These are phyloP conservation scores for Xylaria cubensis DNA, from an alignment of 495 filamentous ascomycete genomes.

Conservation along the genomic window DNA sequence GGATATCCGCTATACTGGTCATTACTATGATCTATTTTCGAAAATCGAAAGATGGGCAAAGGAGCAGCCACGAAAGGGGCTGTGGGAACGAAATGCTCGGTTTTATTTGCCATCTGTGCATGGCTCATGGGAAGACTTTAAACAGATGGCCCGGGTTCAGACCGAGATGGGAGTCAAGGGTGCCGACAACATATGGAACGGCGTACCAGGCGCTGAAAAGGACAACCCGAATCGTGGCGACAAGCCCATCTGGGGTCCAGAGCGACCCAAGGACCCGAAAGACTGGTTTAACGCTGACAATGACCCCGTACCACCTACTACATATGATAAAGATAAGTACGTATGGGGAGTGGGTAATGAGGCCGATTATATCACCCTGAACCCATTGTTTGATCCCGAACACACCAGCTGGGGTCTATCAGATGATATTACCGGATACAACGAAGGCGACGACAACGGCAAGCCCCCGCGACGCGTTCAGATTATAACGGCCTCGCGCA, in stretches of 20 bases:
- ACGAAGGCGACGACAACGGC: conserved; percentile 59
- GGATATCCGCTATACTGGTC: conserved; percentile 95
- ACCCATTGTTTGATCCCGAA: conserved; percentile 90
- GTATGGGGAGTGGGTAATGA: conserved; percentile 91
- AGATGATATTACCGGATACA: conserved; percentile 91
- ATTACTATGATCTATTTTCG: conserved; percentile 89
- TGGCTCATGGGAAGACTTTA: conserved; percentile 91
- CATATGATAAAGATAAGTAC: conserved; percentile 80
- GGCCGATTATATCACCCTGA: conserved; percentile 92
- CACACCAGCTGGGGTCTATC: conserved; percentile 86
- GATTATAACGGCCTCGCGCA: conserved; percentile 84
- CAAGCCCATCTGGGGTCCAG: conserved; percentile 84
- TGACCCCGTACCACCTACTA: conserved; percentile 72
- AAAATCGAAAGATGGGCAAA: conserved; percentile 76
- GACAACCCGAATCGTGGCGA: conserved; percentile 54
- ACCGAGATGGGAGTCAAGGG: conserved; percentile 80
- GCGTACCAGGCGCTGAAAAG: conserved; percentile 45
- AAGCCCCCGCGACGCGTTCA: conserved; percentile 82
- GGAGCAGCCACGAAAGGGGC: conserved; percentile 82
- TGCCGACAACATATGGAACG: conserved; percentile 73
- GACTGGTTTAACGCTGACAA: conserved; percentile 74
- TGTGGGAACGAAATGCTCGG: conserved; percentile 92
- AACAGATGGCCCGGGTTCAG: conserved; percentile 88
- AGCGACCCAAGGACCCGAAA: conserved; percentile 64
- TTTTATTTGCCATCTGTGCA: conserved; percentile 93